Evolutionary conservation across 148 eudicot genomes (phyloP).

Genomic region (Chenopodium quinoa): DNA sequence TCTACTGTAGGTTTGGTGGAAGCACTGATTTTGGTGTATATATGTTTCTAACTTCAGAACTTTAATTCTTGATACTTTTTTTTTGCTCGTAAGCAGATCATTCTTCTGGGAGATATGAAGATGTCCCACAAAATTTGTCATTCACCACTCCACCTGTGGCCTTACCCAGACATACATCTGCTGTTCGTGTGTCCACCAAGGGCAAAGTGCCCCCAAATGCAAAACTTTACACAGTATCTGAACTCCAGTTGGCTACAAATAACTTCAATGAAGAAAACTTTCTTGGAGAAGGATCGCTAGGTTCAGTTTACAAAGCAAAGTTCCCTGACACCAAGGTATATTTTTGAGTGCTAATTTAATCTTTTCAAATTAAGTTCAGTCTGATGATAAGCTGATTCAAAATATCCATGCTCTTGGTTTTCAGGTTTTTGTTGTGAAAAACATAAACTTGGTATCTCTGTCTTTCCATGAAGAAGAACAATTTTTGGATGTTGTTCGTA

Average conservation of each 20-base stretch:
- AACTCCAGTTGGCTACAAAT: conserved; percentile 76
- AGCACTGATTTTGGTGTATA: neutral
- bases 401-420: conserved; percentile 15
- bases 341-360: neutral
- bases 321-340: conserved; percentile 75
- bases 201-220: conserved; percentile 56
- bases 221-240: conserved; percentile 61
- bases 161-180: conserved; percentile 44
- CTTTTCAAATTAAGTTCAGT: neutral
- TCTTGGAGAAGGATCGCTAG: conserved; percentile 95
- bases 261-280: conserved; percentile 62
- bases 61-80: neutral
- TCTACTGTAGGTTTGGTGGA: neutral
- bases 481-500: conserved; percentile 63
- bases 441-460: conserved; percentile 52
- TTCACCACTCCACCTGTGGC: conserved; percentile 46
- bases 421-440: conserved; percentile 77
- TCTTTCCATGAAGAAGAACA: conserved; percentile 81
- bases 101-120: conserved; percentile 36
- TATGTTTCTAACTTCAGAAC: neutral
- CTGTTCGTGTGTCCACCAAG: conserved; percentile 50
- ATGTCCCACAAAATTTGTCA: conserved; percentile 36
- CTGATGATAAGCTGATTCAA: conserved; percentile 2
- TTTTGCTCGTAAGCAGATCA: conserved; percentile 15
- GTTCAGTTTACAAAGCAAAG: conserved; percentile 84